Evolutionary conservation across 2,329 filamentous ascomycete genomes (phyloP), one percentile per base, ranked within the genome.

Genomic region (Penicillium hesseltinei): DNA sequence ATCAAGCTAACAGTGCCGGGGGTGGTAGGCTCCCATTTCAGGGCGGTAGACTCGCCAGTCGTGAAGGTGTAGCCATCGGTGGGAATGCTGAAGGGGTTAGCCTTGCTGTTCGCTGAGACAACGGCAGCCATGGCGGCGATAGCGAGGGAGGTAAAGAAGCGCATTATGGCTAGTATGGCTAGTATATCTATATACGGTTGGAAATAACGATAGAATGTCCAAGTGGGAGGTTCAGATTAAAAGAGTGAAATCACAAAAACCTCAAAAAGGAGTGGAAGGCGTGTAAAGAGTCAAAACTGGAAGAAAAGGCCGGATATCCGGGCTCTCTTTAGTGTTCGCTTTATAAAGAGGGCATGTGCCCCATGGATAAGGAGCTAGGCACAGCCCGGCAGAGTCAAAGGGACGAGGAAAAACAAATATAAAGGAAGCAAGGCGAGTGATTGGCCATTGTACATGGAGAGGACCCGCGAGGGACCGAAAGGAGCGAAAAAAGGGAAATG

Each of bases 1-100:
- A 77, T 78, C 65, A 85, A 76, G 40, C 80, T 79, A 33, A 85
- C 77, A 17, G 81, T 81, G 56, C 80, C 80, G 23, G 63, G 51
- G 55, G 80, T 82, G 46, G 77, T 81, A 7, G 81, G 77, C 6
- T 68, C 61, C 82, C 82, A 85, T 50, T 65, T 73, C 47, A 85
- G 67, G 11, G 74, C 76, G 21, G 79, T 72, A 11, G 77, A 61
- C 66, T 77, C 53, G 51, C 81, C 81, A 42, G 79, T 79, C 15
- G 69, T 75, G 65, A 81, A 78, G 27, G 68, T 57, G 58, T 80
- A 78, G 44, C 78, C 78, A 17, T 64, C 67, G 4, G 45, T 39
- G 19, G 80, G 78, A 58, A 77, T 71, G 55, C 73, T 79, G 76
- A 84, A 83, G 50, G 78, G 68, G 68, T 83, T 83, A 48, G 65